Conservation (phyloP, 1,284 basidiomycete genomes). For the Puccinia coronata region DNA sequence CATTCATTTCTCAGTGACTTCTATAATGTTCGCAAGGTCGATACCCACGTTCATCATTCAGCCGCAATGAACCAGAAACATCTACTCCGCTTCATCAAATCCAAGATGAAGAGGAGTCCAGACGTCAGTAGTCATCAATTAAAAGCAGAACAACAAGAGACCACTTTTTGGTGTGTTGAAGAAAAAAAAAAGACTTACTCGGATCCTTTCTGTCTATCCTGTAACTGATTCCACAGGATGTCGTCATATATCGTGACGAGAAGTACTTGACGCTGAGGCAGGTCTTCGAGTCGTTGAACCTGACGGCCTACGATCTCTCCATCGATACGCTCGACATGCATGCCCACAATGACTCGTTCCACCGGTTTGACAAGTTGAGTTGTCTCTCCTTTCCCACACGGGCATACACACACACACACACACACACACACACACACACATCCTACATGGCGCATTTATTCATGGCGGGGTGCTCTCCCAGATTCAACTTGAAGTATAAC, state of each 20-base stretch:
- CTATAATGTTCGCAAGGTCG: constrained; percentile 94
- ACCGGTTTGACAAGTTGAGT: constrained; percentile 95
- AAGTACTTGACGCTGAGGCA: constrained; percentile 83
- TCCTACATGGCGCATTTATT: too few relatives aligned
- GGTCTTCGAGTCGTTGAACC: constrained; percentile 91
- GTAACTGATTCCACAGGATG: constrained; percentile 67
- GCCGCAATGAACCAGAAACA: constrained; percentile 99
- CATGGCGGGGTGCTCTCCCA: constrained; percentile 36
- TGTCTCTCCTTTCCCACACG: constrained; percentile 64
- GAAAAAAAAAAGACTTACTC: not conserved
- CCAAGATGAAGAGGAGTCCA: constrained; percentile 69
- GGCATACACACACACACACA: not conserved
- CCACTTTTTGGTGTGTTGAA: too few relatives aligned
- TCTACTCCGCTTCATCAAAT: constrained; percentile 97
- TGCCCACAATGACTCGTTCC: constrained; percentile 94
- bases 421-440: not conserved
- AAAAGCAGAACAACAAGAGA: not conserved
- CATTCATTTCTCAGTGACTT: constrained; percentile 72
- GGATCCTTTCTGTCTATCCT: too few relatives aligned
- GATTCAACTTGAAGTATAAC: constrained; percentile 68
- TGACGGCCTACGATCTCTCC: constrained; percentile 95
- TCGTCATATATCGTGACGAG: constrained; percentile 92
- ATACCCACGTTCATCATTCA: constrained; percentile 98
- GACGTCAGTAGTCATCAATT: constrained; percentile 57
- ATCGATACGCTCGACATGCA: constrained; percentile 99